These are phyloP conservation scores for Monilinia fructigena DNA, from an alignment of 2,329 filamentous ascomycete genomes.

Conservation along the genomic window DNA sequence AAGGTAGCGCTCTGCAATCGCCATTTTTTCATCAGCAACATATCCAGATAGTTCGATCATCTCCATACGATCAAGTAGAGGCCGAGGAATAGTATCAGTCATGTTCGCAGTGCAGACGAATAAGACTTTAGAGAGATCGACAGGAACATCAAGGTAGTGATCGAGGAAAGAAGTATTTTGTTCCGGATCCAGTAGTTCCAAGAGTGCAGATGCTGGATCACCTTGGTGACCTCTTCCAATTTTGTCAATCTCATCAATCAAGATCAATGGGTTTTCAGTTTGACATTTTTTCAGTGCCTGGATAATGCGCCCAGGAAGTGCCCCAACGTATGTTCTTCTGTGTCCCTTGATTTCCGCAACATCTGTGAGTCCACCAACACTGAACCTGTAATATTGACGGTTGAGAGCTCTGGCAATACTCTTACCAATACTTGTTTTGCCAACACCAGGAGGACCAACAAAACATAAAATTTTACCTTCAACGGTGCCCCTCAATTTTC, in stretches of 20 bases:
- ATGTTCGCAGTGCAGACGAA: slow-evolving; percentile 99
- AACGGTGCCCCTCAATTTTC: slow-evolving; percentile 92
- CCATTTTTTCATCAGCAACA: slow-evolving; percentile 97
- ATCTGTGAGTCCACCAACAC: slow-evolving; percentile 92
- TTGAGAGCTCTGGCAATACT: slow-evolving; percentile 94
- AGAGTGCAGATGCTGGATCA: slow-evolving; percentile 88
- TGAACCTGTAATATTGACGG: slow-evolving; percentile 96
- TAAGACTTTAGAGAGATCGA: slow-evolving; percentile 94
- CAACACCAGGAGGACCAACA: slow-evolving; percentile 93
- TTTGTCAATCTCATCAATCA: slow-evolving; percentile 98
- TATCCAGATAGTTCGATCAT: slow-evolving; percentile 95
- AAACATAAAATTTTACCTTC: slow-evolving; percentile 99
- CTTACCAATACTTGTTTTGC: slow-evolving; percentile 98
- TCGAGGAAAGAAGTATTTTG: slow-evolving; percentile 97
- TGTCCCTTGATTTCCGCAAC: slow-evolving; percentile 99
- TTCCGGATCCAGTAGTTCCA: slow-evolving; percentile 93
- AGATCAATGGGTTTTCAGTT: slow-evolving; percentile 92
- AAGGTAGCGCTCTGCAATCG: slow-evolving; percentile 90
- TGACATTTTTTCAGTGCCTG: slow-evolving; percentile 98
- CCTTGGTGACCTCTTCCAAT: slow-evolving; percentile 95
- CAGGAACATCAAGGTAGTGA: slow-evolving; percentile 97
- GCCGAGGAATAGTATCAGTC: slow-evolving; percentile 95
- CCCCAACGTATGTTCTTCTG: slow-evolving; percentile 92
- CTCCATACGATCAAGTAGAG: slow-evolving; percentile 95
- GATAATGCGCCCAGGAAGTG: slow-evolving; percentile 92